Evolutionary conservation across 176 grass and related monocot genomes (phyloP).

Genomic region (Eragrostis nindensis): DNA sequence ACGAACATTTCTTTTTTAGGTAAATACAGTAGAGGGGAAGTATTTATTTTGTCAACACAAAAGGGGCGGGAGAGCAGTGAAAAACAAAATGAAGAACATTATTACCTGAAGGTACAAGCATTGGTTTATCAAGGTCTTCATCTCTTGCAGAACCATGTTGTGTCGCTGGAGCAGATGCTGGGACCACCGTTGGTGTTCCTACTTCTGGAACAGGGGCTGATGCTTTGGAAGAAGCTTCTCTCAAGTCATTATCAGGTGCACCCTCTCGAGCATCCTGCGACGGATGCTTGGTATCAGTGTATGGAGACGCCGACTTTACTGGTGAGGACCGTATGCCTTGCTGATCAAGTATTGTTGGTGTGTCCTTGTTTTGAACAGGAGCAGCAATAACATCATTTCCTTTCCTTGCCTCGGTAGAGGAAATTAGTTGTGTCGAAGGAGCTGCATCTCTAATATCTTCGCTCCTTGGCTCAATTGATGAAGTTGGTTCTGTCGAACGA

Average conservation of each 20-base stretch:
- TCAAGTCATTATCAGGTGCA: neutral
- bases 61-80: too few species aligned
- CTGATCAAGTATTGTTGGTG: conserved; percentile 1
- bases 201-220: conserved; percentile 15
- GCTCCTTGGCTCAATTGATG: neutral
- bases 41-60: too few species aligned
- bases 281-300: neutral
- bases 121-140: too few species aligned
- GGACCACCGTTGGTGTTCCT: neutral
- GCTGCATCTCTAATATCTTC: neutral
- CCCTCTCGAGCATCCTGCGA: conserved; percentile 4
- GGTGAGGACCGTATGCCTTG: neutral
- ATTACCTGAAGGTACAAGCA: too few species aligned
- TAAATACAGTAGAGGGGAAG: too few species aligned
- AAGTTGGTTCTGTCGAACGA: too few species aligned
- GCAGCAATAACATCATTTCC: neutral
- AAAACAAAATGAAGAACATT: too few species aligned
- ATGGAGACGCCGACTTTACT: neutral
- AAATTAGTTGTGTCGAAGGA: neutral
- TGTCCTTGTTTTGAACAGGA: conserved; percentile 31
- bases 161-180: neutral
- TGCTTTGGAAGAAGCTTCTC: neutral
- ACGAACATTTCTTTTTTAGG: too few species aligned
- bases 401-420: neutral
- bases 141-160: neutral